phyloP scores from a whole-genome alignment of 257 asterid species.

The Sherardia arvensis region DNA sequence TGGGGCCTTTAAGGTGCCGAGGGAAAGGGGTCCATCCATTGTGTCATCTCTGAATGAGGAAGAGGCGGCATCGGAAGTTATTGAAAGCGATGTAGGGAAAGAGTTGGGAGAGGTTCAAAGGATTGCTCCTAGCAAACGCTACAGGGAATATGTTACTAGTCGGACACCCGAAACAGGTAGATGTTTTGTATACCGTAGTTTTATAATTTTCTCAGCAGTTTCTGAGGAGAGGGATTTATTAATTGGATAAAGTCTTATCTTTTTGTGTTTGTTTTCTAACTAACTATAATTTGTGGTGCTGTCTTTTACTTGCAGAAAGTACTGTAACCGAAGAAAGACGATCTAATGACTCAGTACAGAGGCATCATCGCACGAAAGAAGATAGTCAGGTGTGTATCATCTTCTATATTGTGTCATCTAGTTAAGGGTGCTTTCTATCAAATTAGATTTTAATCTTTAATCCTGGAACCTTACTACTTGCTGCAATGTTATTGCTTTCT shows the following conservation, averaged over 20 bases:
- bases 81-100: slow-evolving; percentile 40
- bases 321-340: slow-evolving; percentile 34
- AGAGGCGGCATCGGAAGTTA: slow-evolving; percentile 38
- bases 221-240: neutral
- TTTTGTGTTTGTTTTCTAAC: neutral
- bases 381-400: slow-evolving; percentile 27
- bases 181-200: neutral
- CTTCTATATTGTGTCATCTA: neutral
- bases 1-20: slow-evolving; percentile 60
- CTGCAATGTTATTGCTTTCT: neutral
- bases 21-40: slow-evolving; percentile 51
- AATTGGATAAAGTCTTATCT: neutral
- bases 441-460: neutral
- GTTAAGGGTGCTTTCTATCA: too few species aligned
- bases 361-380: slow-evolving; percentile 31
- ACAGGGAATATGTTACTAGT: slow-evolving; percentile 52
- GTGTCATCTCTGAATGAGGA: slow-evolving; percentile 59
- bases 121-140: slow-evolving; percentile 33
- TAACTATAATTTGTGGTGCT: neutral
- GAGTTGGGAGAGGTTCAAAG: slow-evolving; percentile 19
- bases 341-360: slow-evolving; percentile 18
- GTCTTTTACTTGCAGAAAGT: slow-evolving; percentile 42
- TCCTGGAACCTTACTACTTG: neutral
- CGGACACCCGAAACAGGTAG: slow-evolving; percentile 48
- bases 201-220: too few species aligned